Evolutionary conservation across 2,329 filamentous ascomycete genomes (phyloP).

Genomic region (Exophiala bonariae): DNA sequence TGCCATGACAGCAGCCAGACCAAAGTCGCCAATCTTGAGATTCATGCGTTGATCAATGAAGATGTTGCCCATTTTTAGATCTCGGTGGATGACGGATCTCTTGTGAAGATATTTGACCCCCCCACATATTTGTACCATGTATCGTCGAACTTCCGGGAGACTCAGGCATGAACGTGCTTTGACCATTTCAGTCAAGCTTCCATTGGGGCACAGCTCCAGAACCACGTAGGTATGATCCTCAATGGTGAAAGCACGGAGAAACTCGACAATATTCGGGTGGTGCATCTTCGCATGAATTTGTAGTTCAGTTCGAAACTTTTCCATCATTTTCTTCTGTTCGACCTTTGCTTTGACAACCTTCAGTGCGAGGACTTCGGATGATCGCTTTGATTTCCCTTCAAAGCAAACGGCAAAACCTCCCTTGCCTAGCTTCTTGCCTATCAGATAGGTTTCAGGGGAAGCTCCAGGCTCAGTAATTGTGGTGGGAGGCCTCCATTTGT

Average conservation of each 20-base stretch:
- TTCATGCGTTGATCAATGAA: slow-evolving; percentile 96
- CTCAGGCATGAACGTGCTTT: slow-evolving; percentile 87
- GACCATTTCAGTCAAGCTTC: slow-evolving; percentile 96
- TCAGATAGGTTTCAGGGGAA: slow-evolving; percentile 46
- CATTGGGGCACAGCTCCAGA: slow-evolving; percentile 90
- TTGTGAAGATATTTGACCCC: slow-evolving; percentile 98
- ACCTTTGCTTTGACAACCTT: slow-evolving; percentile 53
- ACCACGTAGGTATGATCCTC: slow-evolving; percentile 88
- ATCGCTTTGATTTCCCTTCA: slow-evolving; percentile 45
- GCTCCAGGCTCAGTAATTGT: slow-evolving; percentile 46
- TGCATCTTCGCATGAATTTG: slow-evolving; percentile 98
- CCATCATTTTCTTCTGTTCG: slow-evolving; percentile 52
- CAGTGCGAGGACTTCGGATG: slow-evolving; percentile 48
- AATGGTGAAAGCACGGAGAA: slow-evolving; percentile 90
- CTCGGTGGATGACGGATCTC: slow-evolving; percentile 92
- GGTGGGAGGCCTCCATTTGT: slow-evolving; percentile 47
- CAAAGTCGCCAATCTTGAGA: slow-evolving; percentile 96
- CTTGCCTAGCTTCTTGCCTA: slow-evolving; percentile 48
- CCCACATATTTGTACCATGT: slow-evolving; percentile 90
- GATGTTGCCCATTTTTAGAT: slow-evolving; percentile 97
- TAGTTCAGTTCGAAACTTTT: slow-evolving; percentile 74
- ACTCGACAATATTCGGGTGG: slow-evolving; percentile 93
- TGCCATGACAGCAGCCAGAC: slow-evolving; percentile 84
- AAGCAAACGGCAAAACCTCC: slow-evolving; percentile 54
- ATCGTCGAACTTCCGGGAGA: slow-evolving; percentile 89